phyloP scores from a whole-genome alignment of 805 yeast species.

The Candida parachauliodes region DNA sequence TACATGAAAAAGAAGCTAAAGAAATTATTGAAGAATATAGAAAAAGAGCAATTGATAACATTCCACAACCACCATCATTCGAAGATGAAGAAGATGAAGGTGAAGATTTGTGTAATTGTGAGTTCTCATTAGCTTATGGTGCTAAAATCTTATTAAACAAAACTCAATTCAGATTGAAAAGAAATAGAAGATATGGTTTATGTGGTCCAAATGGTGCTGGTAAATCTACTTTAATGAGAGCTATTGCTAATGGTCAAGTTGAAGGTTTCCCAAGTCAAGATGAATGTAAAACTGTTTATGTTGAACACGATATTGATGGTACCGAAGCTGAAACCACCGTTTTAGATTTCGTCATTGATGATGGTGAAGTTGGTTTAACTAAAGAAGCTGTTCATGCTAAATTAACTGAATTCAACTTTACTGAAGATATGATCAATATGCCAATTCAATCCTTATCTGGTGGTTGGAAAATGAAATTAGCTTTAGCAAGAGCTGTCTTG shows the following conservation, averaged over 20 bases:
- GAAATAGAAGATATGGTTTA: conserved; percentile 98
- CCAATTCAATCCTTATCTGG: conserved; percentile 97
- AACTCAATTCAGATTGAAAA: conserved; percentile 97
- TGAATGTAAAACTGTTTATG: conserved; percentile 98
- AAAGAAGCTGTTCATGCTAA: conserved; percentile 68
- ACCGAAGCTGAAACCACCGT: conserved; percentile 95
- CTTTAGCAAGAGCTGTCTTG: conserved; percentile 98
- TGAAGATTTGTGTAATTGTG: conserved; percentile 99
- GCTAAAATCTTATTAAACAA: conserved; percentile 99
- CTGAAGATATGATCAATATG: conserved; percentile 89
- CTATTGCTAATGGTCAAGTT: conserved; percentile 96
- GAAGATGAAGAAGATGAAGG: conserved; percentile 98
- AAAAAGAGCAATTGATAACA: conserved; percentile 95
- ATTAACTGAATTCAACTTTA: conserved; percentile 87
- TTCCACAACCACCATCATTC: conserved; percentile 91
- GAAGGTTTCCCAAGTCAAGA: conserved; percentile 99
- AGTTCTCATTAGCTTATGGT: conserved; percentile 99
- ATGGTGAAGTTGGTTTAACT: conserved; percentile 71
- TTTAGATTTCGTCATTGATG: conserved; percentile 83
- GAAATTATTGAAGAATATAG: conserved; percentile 87
- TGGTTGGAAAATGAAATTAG: conserved; percentile 99
- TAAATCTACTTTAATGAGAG: conserved; percentile 77
- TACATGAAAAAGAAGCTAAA: conserved; percentile 90
- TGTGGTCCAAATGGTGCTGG: conserved; percentile 63
- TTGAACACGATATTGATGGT: conserved; percentile 99